Percentiles rank a stretch among this genome's conserved stretches.
Evolutionary conservation across 345 rosid genomes (phyloP).

Genomic region (Aethionema arabicum): DNA sequence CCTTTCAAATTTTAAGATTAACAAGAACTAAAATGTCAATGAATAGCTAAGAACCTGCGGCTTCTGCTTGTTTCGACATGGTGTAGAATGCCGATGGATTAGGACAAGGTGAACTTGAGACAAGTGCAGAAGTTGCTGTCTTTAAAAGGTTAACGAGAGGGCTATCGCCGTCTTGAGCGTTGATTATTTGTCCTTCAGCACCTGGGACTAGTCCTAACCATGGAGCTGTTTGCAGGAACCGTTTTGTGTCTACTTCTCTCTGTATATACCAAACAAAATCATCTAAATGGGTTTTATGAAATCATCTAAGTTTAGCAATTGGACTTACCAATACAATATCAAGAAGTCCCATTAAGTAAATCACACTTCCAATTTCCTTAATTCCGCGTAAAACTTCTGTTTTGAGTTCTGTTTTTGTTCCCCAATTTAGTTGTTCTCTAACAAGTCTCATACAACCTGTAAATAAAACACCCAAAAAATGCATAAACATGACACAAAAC

Average conservation of each 20-base stretch:
- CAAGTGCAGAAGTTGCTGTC: conserved; percentile 72
- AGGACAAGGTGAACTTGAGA: conserved; percentile 72
- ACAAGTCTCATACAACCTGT: conserved; percentile 94
- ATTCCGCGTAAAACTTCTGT: conserved; percentile 85
- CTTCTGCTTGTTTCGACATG: conserved; percentile 98
- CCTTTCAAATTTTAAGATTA: not conserved
- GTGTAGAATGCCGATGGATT: conserved; percentile 82
- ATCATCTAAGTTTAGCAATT: not conserved
- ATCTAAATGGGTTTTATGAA: no score
- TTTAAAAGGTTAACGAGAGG: conserved; percentile 87
- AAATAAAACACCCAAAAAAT: conserved; percentile 15
- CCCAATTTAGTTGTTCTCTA: conserved; percentile 92
- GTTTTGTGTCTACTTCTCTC: conserved; percentile 84
- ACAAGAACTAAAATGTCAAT: not conserved
- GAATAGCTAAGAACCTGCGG: conserved; percentile 65
- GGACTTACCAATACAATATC: conserved; percentile 88
- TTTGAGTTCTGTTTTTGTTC: conserved; percentile 82
- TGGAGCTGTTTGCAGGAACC: conserved; percentile 94
- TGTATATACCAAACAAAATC: conserved; percentile 23
- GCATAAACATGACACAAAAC: not conserved
- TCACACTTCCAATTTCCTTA: conserved; percentile 93
- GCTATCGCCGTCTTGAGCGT: conserved; percentile 82
- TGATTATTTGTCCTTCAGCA: conserved; percentile 80
- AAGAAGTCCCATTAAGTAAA: conserved; percentile 93
- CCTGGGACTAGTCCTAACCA: conserved; percentile 91